These are phyloP conservation scores for Aphanomyces stellatus DNA, from an alignment of 352 stramenopile species.

Conservation along the genomic window DNA sequence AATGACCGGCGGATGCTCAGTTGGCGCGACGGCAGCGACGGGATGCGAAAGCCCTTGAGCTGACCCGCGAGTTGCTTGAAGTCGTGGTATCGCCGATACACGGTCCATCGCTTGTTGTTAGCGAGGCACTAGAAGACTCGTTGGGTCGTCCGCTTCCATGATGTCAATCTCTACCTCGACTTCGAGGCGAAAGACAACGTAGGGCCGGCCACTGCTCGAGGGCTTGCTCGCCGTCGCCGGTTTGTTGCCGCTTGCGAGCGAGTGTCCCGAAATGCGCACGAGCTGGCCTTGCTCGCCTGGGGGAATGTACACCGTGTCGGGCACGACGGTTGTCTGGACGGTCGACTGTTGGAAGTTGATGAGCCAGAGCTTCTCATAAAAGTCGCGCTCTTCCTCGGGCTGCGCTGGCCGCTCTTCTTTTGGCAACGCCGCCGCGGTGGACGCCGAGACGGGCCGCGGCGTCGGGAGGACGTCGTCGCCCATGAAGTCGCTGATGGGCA, in stretches of 20 bases:
- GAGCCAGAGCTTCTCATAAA: constrained; percentile 73
- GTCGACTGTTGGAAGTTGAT: constrained; percentile 80
- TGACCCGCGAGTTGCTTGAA: constrained; percentile 78
- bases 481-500: constrained; percentile 45
- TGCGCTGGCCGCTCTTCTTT: constrained; percentile 69
- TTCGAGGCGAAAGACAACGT: constrained; percentile 74
- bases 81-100: constrained; percentile 79
- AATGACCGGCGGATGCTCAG: constrained; percentile 62
- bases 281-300: constrained; percentile 52
- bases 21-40: constrained; percentile 65
- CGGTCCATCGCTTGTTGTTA: constrained; percentile 81
- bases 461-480: constrained; percentile 22
- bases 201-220: constrained; percentile 25
- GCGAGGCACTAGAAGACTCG: constrained; percentile 45
- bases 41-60: constrained; percentile 65
- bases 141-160: neutral
- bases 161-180: constrained; percentile 30
- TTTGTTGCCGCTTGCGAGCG: constrained; percentile 62
- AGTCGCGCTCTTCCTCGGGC: constrained; percentile 63
- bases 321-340: constrained; percentile 37
- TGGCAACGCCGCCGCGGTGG: constrained; percentile 33
- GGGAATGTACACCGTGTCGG: constrained; percentile 59
- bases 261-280: constrained; percentile 77
- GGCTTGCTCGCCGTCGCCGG: constrained; percentile 42
- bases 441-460: neutral